phyloP scores from a whole-genome alignment of 345 rosid species.

The Psidium friedrichsthalianum region DNA sequence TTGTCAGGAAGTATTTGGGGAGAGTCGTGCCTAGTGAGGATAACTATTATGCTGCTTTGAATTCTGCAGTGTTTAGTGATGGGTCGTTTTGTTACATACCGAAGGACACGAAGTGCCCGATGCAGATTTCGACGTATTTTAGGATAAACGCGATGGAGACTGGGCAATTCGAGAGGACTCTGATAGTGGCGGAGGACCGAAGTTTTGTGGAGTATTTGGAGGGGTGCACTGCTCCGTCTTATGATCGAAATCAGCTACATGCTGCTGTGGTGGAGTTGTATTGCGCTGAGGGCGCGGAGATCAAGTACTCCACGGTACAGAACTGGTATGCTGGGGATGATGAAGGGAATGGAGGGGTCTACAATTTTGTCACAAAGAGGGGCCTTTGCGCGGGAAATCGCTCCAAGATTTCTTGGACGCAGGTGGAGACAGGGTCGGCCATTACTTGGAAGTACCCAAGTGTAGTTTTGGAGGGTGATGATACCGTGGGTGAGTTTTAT shows the following conservation, averaged over 20 bases:
- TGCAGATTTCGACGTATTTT: constrained; percentile 90
- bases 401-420: constrained; percentile 96
- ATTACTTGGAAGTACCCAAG: constrained; percentile 97
- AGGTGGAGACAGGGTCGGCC: constrained; percentile 96
- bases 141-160: constrained; percentile 84
- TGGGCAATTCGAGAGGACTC: constrained; percentile 96
- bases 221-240: constrained; percentile 93
- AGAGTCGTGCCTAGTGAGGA: constrained; percentile 83
- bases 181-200: constrained; percentile 88
- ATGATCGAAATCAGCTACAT: constrained; percentile 83
- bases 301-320: constrained; percentile 88
- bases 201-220: constrained; percentile 91
- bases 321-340: constrained; percentile 96
- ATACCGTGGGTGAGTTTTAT: constrained; percentile 80
- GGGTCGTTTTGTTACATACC: constrained; percentile 85
- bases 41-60: constrained; percentile 78
- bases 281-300: constrained; percentile 73
- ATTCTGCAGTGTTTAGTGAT: constrained; percentile 89
- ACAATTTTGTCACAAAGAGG: constrained; percentile 88
- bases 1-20: constrained; percentile 72
- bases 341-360: constrained; percentile 81
- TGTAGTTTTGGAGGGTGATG: constrained; percentile 84
- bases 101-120: constrained; percentile 67
- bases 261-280: constrained; percentile 95
- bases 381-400: constrained; percentile 75